Percentiles rank a stretch among this genome's conserved stretches.
Conservation (phyloP, 495 filamentous ascomycete species). For the Annulohypoxylon bovei region DNA sequence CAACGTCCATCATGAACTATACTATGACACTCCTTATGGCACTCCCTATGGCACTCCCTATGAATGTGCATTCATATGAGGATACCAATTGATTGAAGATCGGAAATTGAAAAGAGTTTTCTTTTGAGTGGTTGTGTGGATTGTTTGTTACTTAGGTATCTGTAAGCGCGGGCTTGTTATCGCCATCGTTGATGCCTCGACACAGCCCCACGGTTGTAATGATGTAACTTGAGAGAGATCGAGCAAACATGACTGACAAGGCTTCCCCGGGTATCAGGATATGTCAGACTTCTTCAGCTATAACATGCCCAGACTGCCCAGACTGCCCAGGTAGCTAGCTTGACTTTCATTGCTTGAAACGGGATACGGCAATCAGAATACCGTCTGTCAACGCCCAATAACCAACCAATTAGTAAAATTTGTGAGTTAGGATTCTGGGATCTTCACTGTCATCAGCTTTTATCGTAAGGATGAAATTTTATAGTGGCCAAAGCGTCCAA, state of each 20-base stretch:
- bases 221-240: neutral
- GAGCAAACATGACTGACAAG: neutral
- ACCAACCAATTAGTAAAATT: neutral
- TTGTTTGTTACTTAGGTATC: too few relatives aligned
- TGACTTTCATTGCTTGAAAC: neutral
- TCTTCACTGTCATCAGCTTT: neutral
- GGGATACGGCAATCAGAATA: neutral
- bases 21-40: neutral
- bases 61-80: neutral
- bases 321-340: neutral
- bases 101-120: neutral
- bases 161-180: neutral
- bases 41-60: too few relatives aligned
- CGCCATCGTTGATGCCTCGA: neutral
- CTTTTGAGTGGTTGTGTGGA: too few relatives aligned
- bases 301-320: neutral
- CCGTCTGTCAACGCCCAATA: neutral
- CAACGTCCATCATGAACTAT: conserved; percentile 5
- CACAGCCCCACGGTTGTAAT: conserved; percentile 18
- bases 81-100: neutral
- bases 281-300: neutral
- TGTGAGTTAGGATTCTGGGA: neutral
- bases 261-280: neutral
- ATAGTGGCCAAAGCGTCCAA: neutral
- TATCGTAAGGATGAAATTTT: neutral